Evolutionary conservation across 257 asterid genomes (phyloP), one percentile per base, ranked within the genome.

Genomic region (Marsdenia floribunda): DNA sequence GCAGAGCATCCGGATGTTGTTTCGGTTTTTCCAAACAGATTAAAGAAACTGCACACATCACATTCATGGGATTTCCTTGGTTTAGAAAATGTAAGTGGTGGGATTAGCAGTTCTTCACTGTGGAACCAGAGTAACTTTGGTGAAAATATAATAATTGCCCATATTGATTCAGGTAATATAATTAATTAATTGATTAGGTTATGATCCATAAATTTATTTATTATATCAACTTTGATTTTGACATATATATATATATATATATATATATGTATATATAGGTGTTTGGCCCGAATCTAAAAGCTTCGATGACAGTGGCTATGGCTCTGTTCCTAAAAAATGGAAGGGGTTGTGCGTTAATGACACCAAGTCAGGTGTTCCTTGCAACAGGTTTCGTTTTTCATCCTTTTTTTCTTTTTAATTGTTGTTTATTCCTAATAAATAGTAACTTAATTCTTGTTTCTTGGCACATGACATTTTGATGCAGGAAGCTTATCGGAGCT

Each of bases 271-370:
- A 14, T 38, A 49, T 15, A 15, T 4, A 89, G 96, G 97, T 64
- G 97, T 86, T 40, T 90, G 97, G 97, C 97, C 96, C 1, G 97
- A 90, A 76, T 88, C 97, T 40, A 26, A 76, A 85, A 91, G 98
- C 87, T 93, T 93, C 64, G 83, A 79, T 29, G 97, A 85, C 46
- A 9, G 89, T 16, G 90, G 90, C 2, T 80, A 70, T 4, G 97
- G 97, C 1, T 92, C 95, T 33, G 66, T 89, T 76, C 98, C 97
- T 3, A 82, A 94, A 13, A 87, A 44, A 79, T 93, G 98, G 97
- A 90, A 84, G 73, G 97, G 97, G 55, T 67, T 70, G 16, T 94
- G 96, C 78, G 80, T 88, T 63, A 80, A 83, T 44, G 70, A 54
- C 33, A 35, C n/a, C 0, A 24, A 61, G 47, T 15, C 63, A 66